phyloP scores from a whole-genome alignment of 2,329 filamentous ascomycete species.

The Plenodomus lindquistii region DNA sequence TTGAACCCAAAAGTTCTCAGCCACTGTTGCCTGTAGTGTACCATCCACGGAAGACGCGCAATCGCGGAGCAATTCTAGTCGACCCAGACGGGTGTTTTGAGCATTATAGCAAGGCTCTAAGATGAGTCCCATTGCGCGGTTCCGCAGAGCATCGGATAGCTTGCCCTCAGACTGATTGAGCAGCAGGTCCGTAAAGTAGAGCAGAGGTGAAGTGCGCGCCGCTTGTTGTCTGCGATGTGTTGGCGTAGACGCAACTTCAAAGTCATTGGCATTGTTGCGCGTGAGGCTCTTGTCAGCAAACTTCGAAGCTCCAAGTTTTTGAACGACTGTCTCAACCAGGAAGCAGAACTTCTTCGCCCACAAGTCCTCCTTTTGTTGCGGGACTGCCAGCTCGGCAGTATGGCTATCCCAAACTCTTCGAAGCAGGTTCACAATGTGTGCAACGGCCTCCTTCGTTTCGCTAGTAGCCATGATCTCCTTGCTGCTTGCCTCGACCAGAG shows the following conservation, averaged over 20 bases:
- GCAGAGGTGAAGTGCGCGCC: constrained; percentile 62
- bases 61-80: constrained; percentile 46
- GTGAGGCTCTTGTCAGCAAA: constrained; percentile 56
- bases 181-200: constrained; percentile 68
- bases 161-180: constrained; percentile 48
- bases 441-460: constrained; percentile 80
- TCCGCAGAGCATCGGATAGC: constrained; percentile 44
- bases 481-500: constrained; percentile 68
- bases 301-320: constrained; percentile 53
- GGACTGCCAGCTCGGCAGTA: constrained; percentile 41
- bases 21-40: constrained; percentile 22
- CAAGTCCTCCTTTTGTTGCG: constrained; percentile 42
- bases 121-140: constrained; percentile 49
- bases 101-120: constrained; percentile 62
- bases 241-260: constrained; percentile 68
- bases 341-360: constrained; percentile 57
- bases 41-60: constrained; percentile 30
- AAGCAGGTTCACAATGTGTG: constrained; percentile 70
- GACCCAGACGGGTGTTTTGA: constrained; percentile 39
- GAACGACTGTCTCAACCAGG: constrained; percentile 56
- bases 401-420: constrained; percentile 69
- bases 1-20: constrained; percentile 34
- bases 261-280: constrained; percentile 61
- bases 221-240: constrained; percentile 60
- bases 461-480: constrained; percentile 90